Base-by-base conservation (phyloP, 1,284 basidiomycete genomes). In the Ustilago curta region DNA sequence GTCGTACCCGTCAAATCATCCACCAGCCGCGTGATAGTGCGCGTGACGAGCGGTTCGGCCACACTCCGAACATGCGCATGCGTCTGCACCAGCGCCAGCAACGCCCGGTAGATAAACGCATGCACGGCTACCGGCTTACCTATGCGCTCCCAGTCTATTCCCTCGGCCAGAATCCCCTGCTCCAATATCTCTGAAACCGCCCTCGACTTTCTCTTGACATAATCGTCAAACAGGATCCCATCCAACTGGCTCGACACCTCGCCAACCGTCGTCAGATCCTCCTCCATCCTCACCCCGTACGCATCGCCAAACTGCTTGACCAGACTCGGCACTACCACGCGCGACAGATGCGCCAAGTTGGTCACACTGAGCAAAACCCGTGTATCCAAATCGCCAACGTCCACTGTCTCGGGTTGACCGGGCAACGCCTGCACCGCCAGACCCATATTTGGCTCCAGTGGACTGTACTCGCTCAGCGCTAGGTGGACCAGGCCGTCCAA, bases 101-200 rank as follows among this genome's bases (percentile, higher is more conserved):
- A 88, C 8, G 91, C 90, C 80, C 93, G 91, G 87, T 93, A 97
- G 89, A 99, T 93, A 86, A 97, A 99, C 21, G 93, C 89, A 59
- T 96, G 91, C 62, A 99, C 94, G 86, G 95, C 47, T 8, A 55
- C 91, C 2, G 95, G 96, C 79, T 94, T 92, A 1, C 91, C 90
- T 0, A 93, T 92, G 72, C 93, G 90, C 71, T 90, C 92, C 96
- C 97, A 99, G 83, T 97, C 93, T 87, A 97, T 92, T 19, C 89
- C 87, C 39, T 88, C 87, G 57, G 91, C 89, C 23, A 97, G 87
- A 45, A 99, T 91, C 3, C 97, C 97, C 50, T 88, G 87, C 31
- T 91, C 89, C 44, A 98, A 87, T 50, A 93, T 91, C 21, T 87
- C 85, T 42, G 88, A 90, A n/a, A 95, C 88, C 8, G 87, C 86